phyloP scores from a whole-genome alignment of 768 basidiomycete genomes.

The Cyathus striatus region DNA sequence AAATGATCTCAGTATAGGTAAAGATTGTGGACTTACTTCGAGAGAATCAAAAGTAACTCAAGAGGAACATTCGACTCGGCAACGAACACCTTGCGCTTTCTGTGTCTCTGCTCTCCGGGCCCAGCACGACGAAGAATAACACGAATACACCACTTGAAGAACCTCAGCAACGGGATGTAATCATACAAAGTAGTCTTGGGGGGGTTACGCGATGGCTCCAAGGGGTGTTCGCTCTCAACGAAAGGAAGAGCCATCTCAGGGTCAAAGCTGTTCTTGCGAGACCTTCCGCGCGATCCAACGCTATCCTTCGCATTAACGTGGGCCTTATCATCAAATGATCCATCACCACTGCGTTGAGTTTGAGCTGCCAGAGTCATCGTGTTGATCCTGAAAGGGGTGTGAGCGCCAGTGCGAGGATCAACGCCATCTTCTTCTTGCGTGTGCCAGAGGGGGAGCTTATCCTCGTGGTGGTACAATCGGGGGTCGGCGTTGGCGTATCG shows the following conservation, averaged over 20 bases:
- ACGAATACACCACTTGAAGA: slow-evolving; percentile 41
- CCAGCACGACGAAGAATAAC: slow-evolving; percentile 14
- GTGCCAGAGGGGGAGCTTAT: slow-evolving; percentile 56
- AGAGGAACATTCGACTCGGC: slow-evolving; percentile 60
- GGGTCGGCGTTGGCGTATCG: slow-evolving; percentile 37
- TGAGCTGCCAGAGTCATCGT: not conserved
- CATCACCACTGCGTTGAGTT: not conserved
- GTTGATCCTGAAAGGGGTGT: too few species aligned
- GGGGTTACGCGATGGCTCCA: slow-evolving; percentile 55
- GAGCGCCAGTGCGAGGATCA: slow-evolving; percentile 5
- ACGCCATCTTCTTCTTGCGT: slow-evolving; percentile 29
- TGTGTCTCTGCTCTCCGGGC: slow-evolving; percentile 11
- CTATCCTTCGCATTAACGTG: slow-evolving; percentile 6
- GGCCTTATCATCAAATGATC: slow-evolving; percentile 3
- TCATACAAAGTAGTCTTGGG: slow-evolving; percentile 45
- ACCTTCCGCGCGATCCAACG: slow-evolving; percentile 4
- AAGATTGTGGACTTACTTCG: slow-evolving; percentile 26
- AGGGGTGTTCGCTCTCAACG: slow-evolving; percentile 17
- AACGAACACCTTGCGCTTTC: slow-evolving; percentile 18
- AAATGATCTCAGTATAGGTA: too few species aligned
- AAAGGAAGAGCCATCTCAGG: slow-evolving; percentile 27
- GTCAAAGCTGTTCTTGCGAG: slow-evolving; percentile 19
- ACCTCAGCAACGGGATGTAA: slow-evolving; percentile 47
- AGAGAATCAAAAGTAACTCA: slow-evolving; percentile 51
- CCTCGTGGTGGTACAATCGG: slow-evolving; percentile 20